Base-by-base conservation (phyloP, 2,329 filamentous ascomycete genomes). In the Xylaria sp. region DNA sequence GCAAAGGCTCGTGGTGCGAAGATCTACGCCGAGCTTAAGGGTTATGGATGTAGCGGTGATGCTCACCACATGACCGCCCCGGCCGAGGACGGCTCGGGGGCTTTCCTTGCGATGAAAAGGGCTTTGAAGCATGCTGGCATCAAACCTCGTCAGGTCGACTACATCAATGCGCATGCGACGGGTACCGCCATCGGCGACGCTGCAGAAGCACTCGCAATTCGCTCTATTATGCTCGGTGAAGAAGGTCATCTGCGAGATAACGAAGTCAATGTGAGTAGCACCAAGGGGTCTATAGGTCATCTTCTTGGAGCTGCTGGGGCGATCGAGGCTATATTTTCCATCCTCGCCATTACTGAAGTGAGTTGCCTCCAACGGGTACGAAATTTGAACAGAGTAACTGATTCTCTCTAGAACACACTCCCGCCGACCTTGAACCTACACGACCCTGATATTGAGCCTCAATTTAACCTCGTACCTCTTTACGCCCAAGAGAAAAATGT, bases 101-200 rank as follows among this genome's bases (percentile, higher is more conserved):
- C 96, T 0, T 87, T 90, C 35, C 83, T 92, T 55, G 92, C 95
- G 3, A 99, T 99, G 96, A 91, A 87, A 78, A 89, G 89, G 72
- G 94, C 95, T 0, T 81, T 99, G 68, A 89, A 86, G 74, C 88
- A 92, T 76, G 93, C 94, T 0, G 81, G 85, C 0, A 77, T 97
- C 44, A 84, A 84, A 60, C 94, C 96, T 0, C 81, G 81, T 0
- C 82, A 90, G 48, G 90, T 99, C 4, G 93, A 94, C 79, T 99
- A 99, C 79, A 88, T 99, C 77, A 99, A 98, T 76, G 96, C 96
- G 1, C 96, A 99, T 78, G 96, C 95, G 0, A 99, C 96, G 1
- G 93, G 92, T 25, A 99, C 95, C 0, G 80, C 85, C 6, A 86
- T 98, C 2, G 96, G 96, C 0, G 96, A 99, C 81, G 87, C 88